phyloP scores from a whole-genome alignment of 106 monocot species.

The Allium fistulosum region DNA sequence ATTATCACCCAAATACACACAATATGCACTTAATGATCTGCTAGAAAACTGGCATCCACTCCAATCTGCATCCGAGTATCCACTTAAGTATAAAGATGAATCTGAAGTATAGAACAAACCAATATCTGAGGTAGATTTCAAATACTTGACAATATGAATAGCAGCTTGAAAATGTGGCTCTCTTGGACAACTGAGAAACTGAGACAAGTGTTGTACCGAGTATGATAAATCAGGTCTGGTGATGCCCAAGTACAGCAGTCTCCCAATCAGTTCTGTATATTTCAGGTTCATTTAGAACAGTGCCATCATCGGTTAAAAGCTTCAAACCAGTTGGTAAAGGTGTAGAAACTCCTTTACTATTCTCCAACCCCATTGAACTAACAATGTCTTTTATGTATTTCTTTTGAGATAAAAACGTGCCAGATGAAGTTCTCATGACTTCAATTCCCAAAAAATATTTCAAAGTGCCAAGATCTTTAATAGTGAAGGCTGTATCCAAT shows the following conservation, averaged over 20 bases:
- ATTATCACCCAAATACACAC: not conserved
- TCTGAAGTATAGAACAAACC: not conserved
- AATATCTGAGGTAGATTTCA: not conserved
- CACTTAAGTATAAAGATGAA: not conserved
- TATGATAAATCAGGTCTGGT: not conserved
- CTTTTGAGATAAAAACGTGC: not conserved
- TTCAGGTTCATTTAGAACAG: not conserved
- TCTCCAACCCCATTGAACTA: not conserved
- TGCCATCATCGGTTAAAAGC: not conserved
- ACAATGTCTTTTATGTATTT: not conserved
- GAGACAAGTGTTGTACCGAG: not conserved
- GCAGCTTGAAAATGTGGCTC: not conserved
- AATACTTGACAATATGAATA: not conserved
- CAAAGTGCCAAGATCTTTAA: not conserved
- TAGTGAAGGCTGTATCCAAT: not conserved
- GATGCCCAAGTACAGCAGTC: not conserved
- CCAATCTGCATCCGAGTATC: not conserved
- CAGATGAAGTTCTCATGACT: not conserved
- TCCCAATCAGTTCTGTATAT: not conserved
- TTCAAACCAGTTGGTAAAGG: not conserved
- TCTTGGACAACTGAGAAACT: not conserved
- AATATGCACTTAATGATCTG: not conserved
- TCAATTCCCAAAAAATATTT: constrained; percentile 2
- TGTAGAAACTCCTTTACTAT: not conserved
- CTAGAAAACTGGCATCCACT: not conserved